Percentiles rank a stretch among this genome's conserved stretches.
These are phyloP conservation scores for Vaucheria bursata DNA, from an alignment of 352 stramenopile species.

Conservation along the genomic window DNA sequence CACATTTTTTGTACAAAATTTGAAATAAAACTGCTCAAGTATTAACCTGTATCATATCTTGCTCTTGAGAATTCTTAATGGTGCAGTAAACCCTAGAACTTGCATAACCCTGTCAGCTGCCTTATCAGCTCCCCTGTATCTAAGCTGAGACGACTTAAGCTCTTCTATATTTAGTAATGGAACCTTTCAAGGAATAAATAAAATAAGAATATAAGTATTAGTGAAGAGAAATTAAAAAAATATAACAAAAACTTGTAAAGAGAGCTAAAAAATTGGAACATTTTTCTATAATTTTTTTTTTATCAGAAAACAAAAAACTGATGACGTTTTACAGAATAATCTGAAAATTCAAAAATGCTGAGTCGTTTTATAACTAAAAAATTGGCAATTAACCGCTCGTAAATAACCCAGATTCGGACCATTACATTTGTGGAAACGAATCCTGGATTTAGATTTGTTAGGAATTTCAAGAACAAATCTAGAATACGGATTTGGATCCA, in stretches of 20 bases:
- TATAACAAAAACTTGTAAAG: not conserved
- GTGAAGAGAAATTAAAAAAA: not conserved
- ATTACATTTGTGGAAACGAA: too few species aligned
- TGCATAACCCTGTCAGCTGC: constrained; percentile 18
- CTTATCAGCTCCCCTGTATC: constrained; percentile 7
- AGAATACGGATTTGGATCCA: too few species aligned
- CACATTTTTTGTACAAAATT: too few species aligned
- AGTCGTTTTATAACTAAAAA: not conserved
- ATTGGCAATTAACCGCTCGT: not conserved
- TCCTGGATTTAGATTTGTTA: too few species aligned
- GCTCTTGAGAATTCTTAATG: constrained; percentile 22
- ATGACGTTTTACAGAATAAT: not conserved
- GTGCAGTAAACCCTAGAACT: constrained; percentile 16
- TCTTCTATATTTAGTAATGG: constrained; percentile 13
- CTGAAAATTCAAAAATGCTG: not conserved
- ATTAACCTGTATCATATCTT: too few species aligned
- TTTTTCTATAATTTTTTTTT: not conserved
- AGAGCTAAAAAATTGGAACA: not conserved
- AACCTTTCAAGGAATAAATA: constrained; percentile 8
- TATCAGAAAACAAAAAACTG: not conserved
- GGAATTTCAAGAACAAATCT: too few species aligned
- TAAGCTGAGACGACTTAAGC: constrained; percentile 3
- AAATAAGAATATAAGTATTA: not conserved
- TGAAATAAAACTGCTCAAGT: too few species aligned
- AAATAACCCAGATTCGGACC: too few species aligned